phyloP scores from a whole-genome alignment of 768 basidiomycete genomes.

The Porpolomopsis calyptriformis region DNA sequence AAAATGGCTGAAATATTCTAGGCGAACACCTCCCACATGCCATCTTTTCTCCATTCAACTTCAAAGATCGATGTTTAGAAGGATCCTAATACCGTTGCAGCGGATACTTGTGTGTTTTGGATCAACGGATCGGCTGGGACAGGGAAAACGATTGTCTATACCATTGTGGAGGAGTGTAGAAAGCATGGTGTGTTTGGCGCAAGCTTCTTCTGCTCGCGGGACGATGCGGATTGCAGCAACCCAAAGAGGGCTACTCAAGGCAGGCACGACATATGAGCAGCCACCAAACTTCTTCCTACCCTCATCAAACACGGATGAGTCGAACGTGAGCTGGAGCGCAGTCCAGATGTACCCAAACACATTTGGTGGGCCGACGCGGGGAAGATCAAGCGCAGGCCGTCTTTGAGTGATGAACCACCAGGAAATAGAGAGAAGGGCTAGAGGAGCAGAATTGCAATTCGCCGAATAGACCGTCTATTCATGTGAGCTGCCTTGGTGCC shows the following conservation, averaged over 20 bases:
- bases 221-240: too few species aligned
- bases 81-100: too few species aligned
- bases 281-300: slow-evolving; percentile 21
- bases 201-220: too few species aligned
- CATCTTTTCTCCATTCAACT: too few species aligned
- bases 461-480: slow-evolving; percentile 3
- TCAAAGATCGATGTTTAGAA: too few species aligned
- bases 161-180: too few species aligned
- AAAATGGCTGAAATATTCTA: too few species aligned
- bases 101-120: too few species aligned
- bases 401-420: background rate
- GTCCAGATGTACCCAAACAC: slow-evolving; percentile 25
- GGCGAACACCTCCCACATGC: too few species aligned
- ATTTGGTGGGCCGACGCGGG: slow-evolving; percentile 24
- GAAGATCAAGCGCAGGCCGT: slow-evolving; percentile 6
- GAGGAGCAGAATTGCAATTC: background rate
- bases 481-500: background rate
- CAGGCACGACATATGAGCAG: slow-evolving; percentile 26
- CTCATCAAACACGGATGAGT: slow-evolving; percentile 21
- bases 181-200: too few species aligned
- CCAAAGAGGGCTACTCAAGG: slow-evolving; percentile 25
- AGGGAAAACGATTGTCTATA: too few species aligned
- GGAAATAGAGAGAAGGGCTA: background rate
- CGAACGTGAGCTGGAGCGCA: slow-evolving; percentile 24
- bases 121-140: too few species aligned